Base-by-base conservation (phyloP, 345 rosid genomes). In the Ricinus communis region DNA sequence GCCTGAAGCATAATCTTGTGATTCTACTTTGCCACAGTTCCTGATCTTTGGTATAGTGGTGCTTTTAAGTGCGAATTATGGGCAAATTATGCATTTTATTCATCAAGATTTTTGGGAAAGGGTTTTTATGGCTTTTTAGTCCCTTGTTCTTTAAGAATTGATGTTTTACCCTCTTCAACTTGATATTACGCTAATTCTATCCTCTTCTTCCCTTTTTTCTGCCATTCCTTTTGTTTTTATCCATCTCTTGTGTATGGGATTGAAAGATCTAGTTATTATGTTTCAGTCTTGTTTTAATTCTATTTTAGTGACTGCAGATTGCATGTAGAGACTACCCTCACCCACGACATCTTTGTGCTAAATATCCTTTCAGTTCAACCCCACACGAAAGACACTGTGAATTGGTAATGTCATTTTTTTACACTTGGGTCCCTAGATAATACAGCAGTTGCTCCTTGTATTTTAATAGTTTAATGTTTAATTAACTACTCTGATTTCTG, bases 271-370 rank as follows among this genome's bases (percentile, higher is more conserved):
- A 9, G 47, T 21, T 28, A 28, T 28, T 19, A 13, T 66, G 46
- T 57, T 33, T 61, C 65, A 74, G 33, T 30, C 70, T 43, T 47
- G 31, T 62, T 31, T 21, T 41, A 38, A 33, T 33, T 71, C 10
- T 56, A 10, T 40, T 56, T 54, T 68, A 25, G 59, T 53, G 58
- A 12, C 65, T 83, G 82, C 84, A 93, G 97, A 72, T 93, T 82
- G 97, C 97, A 8, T 93, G 97, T 80, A 81, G 98, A 80, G 98
- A 93, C 77, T 93, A 79, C 41, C 97, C 97, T 72, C 97, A 93
- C 76, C 80, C 96, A 54, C 83, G 98, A 1, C 93, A 93, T 77
- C 84, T 81, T 5, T 93, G 98, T 69, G 90, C 80, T 70, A 84
- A 80, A 62, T 91, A 74, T 73, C 79, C 84, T 15, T 91, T 93